A percentile compares a stretch with the other conserved stretches of the same genome.
Conservation (phyloP, 495 filamentous ascomycete species). For the Hypoxylon rickii region DNA sequence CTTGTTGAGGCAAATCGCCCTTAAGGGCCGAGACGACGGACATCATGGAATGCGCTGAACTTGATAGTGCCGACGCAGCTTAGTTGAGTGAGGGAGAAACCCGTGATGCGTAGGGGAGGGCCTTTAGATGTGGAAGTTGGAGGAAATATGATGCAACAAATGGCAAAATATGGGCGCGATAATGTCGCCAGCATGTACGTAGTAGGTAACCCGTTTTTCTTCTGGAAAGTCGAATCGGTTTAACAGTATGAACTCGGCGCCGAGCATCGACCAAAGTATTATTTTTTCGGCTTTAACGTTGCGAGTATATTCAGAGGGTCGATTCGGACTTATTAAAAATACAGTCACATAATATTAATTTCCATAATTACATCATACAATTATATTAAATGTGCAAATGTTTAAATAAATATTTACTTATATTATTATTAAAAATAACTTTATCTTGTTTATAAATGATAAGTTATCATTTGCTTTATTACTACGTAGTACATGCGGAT, state of each 20-base stretch:
- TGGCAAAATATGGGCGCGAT: slow-evolving; percentile 25
- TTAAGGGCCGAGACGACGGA: slow-evolving; percentile 54
- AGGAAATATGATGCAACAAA: slow-evolving; percentile 34
- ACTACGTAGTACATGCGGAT: no score
- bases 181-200: slow-evolving; percentile 7
- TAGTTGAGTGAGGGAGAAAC: background rate
- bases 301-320: slow-evolving; percentile 5
- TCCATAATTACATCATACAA: no score
- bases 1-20: slow-evolving; percentile 71
- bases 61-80: background rate
- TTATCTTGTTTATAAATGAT: no score
- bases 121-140: background rate
- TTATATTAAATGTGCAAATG: no score
- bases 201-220: no score
- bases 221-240: no score
- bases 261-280: slow-evolving; percentile 28
- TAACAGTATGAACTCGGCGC: no score
- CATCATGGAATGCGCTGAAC: slow-evolving; percentile 39
- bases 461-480: no score
- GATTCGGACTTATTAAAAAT: slow-evolving; percentile 14
- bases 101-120: background rate
- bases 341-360: background rate
- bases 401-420: no score
- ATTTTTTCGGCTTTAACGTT: no score
- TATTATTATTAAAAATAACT: no score